Evolutionary conservation across 495 filamentous ascomycete species (phyloP), one percentile per base, ranked within the genome.

Genomic region (Viridothelium virens): DNA sequence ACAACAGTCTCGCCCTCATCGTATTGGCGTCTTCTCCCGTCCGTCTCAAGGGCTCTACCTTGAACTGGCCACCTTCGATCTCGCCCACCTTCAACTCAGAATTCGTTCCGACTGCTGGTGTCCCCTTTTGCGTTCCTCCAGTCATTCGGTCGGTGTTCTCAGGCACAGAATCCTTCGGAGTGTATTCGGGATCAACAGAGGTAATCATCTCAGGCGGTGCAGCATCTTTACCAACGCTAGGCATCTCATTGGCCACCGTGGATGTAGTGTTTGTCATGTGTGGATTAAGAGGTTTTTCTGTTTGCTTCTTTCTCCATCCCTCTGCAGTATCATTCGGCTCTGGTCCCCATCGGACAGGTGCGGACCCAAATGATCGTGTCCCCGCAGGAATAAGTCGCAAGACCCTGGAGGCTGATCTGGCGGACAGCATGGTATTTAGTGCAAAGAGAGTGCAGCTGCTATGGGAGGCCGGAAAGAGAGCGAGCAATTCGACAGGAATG

Each of bases 31-130:
- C 89, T 77, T 98, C 94, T 62, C 90, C 91, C 5, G 78, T 81
- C 48, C 94, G 81, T 64, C 89, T 83, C 65, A 97, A 76, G 3
- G 94, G 95, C 82, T 96, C 91, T 72, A 98, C 85, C 73, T 86
- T 89, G 79, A 97, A 96, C 37, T 83, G 86, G 56, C 86, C 91
- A 70, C 91, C 91, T 69, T 94, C 85, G 76, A 97, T 87, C 80
- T 97, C 92, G 66, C 94, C 94, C 66, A 97, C 92, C 2, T 79
- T 89, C 62, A 97, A 82, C 66, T 97, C 94, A n/a, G 80, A 76
- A 67, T 79, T 77, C 65, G 79, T 78, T 63, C 81, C 83, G 6
- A 73, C 68, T 0, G 81, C 79, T 3, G 74, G 77, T 14, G 65
- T 71, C n/a, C 70, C 69, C 56, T 80, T 72, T 72, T 87, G 85